These are phyloP conservation scores for Aspergillus sp. DNA, from an alignment of 2,329 filamentous ascomycete genomes.

Conservation along the genomic window DNA sequence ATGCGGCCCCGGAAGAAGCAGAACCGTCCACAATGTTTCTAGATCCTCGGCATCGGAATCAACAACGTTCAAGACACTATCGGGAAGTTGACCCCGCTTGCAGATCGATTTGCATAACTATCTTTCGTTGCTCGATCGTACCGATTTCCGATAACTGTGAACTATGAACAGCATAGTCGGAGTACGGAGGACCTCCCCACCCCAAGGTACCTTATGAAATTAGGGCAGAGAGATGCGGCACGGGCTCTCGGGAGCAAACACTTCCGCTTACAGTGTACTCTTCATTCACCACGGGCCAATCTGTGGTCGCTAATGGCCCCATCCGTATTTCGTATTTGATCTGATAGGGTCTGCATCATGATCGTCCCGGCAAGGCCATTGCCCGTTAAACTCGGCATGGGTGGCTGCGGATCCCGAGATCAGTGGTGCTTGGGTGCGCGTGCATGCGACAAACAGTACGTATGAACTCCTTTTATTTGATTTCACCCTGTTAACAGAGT, in stretches of 20 bases:
- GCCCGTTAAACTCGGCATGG: not conserved
- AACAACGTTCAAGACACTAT: not conserved
- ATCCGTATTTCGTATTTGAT: not conserved
- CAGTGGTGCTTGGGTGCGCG: not conserved
- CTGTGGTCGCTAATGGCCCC: not conserved
- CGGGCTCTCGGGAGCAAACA: not conserved
- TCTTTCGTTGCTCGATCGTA: not conserved
- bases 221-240: no score
- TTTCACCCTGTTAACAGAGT: no score
- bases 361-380: not conserved
- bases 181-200: no score
- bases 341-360: not conserved
- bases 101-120: not conserved
- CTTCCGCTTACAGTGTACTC: not conserved
- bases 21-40: not conserved
- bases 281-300: not conserved
- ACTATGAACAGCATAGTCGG: not conserved
- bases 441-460: not conserved
- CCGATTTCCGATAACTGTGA: not conserved
- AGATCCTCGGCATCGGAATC: not conserved
- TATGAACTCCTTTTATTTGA: no score
- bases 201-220: no score
- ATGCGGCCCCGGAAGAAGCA: not conserved
- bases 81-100: not conserved
- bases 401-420: not conserved